Conservation (phyloP, 352 stramenopile species). For the Blastocystis sp. region DNA sequence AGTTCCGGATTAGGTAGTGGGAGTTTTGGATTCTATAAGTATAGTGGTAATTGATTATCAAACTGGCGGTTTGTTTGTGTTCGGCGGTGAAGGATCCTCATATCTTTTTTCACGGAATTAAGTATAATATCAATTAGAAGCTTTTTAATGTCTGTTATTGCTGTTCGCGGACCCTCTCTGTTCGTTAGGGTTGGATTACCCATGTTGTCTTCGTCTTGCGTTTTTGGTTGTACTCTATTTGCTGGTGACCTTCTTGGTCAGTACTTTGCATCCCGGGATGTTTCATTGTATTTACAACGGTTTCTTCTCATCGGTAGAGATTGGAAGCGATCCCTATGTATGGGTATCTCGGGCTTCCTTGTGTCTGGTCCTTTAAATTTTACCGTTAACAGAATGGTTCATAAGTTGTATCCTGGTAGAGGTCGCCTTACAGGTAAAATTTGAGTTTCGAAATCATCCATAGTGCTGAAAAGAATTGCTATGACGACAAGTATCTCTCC, state of each 20-base stretch:
- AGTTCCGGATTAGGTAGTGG: no score
- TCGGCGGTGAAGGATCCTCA: background rate
- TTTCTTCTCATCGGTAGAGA: conserved; percentile 5
- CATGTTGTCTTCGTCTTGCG: conserved; percentile 25
- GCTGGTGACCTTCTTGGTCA: conserved; percentile 29
- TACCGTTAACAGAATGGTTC: background rate
- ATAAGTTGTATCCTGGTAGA: conserved; percentile 49
- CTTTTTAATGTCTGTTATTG: background rate
- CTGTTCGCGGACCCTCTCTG: background rate
- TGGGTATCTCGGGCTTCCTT: conserved; percentile 10
- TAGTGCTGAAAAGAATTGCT: conserved; percentile 18
- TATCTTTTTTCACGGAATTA: background rate
- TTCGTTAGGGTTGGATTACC: background rate
- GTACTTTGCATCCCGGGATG: background rate
- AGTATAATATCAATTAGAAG: no score
- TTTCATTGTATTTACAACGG: background rate
- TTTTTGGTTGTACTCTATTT: conserved; percentile 41
- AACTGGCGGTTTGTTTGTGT: no score
- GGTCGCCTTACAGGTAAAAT: background rate
- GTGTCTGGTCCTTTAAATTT: conserved; percentile 46
- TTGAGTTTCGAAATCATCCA: background rate
- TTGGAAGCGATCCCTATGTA: background rate
- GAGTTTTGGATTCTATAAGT: no score
- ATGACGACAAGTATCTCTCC: conserved; percentile 13
- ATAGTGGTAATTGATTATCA: no score